phyloP scores from a whole-genome alignment of 148 eudicot species.

The Gaultheria prostrata region DNA sequence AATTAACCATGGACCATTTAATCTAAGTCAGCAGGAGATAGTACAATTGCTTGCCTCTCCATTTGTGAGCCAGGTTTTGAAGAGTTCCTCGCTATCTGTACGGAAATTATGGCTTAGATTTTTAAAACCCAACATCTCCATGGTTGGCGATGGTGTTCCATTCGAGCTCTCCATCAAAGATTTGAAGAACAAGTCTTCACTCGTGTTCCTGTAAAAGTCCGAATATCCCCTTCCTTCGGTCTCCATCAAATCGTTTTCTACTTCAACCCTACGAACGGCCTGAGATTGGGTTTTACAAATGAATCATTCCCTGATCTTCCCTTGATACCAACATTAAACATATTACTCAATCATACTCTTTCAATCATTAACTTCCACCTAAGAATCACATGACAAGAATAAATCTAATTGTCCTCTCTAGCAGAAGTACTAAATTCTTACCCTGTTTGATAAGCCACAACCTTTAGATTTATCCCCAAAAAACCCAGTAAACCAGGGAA shows the following conservation, averaged over 20 bases:
- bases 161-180: slow-evolving; percentile 45
- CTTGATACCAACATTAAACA: slow-evolving; percentile 12
- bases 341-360: neutral
- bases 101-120: slow-evolving; percentile 38
- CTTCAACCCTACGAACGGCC: slow-evolving; percentile 11
- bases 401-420: neutral
- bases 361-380: neutral
- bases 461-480: neutral
- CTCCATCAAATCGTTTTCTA: slow-evolving; percentile 23
- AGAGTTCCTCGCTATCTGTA: slow-evolving; percentile 52
- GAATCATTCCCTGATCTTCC: slow-evolving; percentile 10
- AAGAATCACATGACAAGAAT: neutral
- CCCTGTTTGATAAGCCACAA: neutral
- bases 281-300: slow-evolving; percentile 9
- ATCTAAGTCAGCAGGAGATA: neutral
- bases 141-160: slow-evolving; percentile 40
- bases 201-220: slow-evolving; percentile 42
- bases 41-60: slow-evolving; percentile 44
- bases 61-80: slow-evolving; percentile 51
- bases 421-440: neutral
- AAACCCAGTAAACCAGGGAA: neutral
- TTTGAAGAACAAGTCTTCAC: slow-evolving; percentile 48
- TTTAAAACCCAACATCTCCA: slow-evolving; percentile 57
- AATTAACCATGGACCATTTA: neutral
- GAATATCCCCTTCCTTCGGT: slow-evolving; percentile 42